Evolutionary conservation across 78 protist species (phyloP).

Genomic region (Bigelowiella natans): DNA sequence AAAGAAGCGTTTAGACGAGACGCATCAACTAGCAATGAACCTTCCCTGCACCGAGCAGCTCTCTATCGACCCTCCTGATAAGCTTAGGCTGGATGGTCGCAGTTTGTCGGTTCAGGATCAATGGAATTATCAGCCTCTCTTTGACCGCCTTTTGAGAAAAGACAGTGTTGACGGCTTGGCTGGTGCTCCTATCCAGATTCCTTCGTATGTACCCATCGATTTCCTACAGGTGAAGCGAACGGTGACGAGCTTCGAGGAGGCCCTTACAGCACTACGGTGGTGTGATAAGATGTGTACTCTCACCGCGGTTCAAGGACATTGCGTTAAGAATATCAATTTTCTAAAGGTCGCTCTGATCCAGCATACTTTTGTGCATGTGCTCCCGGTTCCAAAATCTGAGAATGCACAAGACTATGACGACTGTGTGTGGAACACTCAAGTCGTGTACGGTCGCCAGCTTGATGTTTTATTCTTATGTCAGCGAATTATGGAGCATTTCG

Average conservation of each 20-base stretch:
- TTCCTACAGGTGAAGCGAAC: background rate
- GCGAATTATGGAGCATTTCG: constrained; percentile 39
- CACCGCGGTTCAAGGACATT: constrained; percentile 20
- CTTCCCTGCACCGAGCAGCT: background rate
- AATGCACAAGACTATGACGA: background rate
- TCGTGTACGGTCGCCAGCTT: constrained; percentile 18
- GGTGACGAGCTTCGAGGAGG: background rate
- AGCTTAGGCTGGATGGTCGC: background rate
- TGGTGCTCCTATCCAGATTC: background rate
- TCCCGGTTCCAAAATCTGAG: constrained; percentile 19
- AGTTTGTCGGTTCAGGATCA: background rate
- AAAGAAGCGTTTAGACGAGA: background rate
- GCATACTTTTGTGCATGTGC: constrained; percentile 17
- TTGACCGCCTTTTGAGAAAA: constrained; percentile 11
- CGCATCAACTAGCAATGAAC: background rate
- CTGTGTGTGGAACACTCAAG: constrained; percentile 15
- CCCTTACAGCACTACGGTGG: constrained; percentile 20
- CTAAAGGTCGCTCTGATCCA: constrained; percentile 21
- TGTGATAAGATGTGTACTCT: constrained; percentile 23
- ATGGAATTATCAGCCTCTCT: constrained; percentile 3
- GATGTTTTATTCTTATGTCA: constrained; percentile 19
- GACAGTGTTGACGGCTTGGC: constrained; percentile 4
- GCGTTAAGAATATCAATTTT: constrained; percentile 1
- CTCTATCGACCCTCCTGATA: background rate
- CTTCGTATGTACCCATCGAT: background rate